These are phyloP conservation scores for Solanum hybrid DNA, from an alignment of 305 asterid species.

Conservation along the genomic window DNA sequence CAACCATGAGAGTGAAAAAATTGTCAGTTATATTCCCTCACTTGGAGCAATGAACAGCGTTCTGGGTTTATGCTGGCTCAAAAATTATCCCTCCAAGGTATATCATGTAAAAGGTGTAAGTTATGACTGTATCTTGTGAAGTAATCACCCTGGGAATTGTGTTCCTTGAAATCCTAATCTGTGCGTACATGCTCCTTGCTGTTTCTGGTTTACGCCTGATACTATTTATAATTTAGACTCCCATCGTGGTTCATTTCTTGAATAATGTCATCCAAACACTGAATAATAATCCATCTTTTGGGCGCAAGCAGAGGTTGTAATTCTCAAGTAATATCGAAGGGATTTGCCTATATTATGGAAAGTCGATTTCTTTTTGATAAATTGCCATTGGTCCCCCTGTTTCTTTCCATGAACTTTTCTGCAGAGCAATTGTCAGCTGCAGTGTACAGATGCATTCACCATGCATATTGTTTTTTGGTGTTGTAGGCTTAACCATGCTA, in stretches of 20 bases:
- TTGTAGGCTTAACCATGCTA: not conserved
- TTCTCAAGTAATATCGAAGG: not conserved
- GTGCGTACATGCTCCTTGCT: not conserved
- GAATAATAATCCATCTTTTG: not conserved
- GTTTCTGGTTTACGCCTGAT: not conserved
- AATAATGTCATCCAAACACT: not conserved
- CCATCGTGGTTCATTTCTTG: not conserved
- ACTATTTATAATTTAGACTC: not conserved
- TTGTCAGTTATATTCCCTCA: slow-evolving; percentile 65
- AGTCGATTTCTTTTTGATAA: not conserved
- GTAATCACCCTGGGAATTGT: not conserved
- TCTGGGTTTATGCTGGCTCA: slow-evolving; percentile 89
- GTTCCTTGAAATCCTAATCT: not conserved
- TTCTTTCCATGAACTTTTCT: not conserved
- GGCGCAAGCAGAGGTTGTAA: not conserved
- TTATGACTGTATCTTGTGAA: not conserved
- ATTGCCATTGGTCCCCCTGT: not conserved
- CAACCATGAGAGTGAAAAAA: slow-evolving; percentile 60
- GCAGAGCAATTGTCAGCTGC: not conserved
- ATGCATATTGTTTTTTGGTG: not conserved
- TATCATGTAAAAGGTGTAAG: slow-evolving; percentile 1
- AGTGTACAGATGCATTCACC: not conserved
- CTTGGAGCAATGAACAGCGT: slow-evolving; percentile 87
- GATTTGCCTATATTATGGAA: not conserved
- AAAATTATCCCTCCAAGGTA: slow-evolving; percentile 76